phyloP scores from a whole-genome alignment of 441 rosid species.

The Aquilaria agallochum region DNA sequence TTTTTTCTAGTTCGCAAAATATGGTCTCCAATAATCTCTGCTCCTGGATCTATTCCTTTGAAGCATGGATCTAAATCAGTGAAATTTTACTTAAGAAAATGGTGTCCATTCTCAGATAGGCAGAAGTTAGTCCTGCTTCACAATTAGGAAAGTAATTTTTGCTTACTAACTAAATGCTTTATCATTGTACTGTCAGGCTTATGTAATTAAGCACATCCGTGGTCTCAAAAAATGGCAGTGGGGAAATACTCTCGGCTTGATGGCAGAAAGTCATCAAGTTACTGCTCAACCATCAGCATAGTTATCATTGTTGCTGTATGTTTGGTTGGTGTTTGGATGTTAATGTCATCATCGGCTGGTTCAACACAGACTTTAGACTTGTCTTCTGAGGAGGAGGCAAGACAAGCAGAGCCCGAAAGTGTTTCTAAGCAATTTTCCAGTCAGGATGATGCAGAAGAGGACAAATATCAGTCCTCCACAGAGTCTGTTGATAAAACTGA shows the following conservation, averaged over 20 bases:
- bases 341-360: constrained; percentile 43
- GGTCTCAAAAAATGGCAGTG: constrained; percentile 32
- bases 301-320: constrained; percentile 34
- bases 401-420: constrained; percentile 12
- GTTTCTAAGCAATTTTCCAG: constrained; percentile 22
- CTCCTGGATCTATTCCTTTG: too few relatives aligned
- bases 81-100: too few relatives aligned
- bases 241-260: constrained; percentile 50
- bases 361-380: constrained; percentile 25
- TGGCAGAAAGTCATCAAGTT: constrained; percentile 48
- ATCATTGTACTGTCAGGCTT: constrained; percentile 22
- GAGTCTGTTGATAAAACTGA: constrained; percentile 16
- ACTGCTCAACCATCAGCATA: constrained; percentile 34
- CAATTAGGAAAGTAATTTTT: too few relatives aligned
- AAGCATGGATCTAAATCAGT: too few relatives aligned
- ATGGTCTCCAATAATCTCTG: too few relatives aligned
- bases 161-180: neutral
- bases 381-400: constrained; percentile 24
- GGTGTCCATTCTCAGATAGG: too few relatives aligned
- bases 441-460: constrained; percentile 19
- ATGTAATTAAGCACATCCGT: constrained; percentile 3
- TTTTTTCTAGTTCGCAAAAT: too few relatives aligned
- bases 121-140: too few relatives aligned
- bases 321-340: constrained; percentile 60
- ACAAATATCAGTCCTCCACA: constrained; percentile 7